Conservation (phyloP, 208 protist genomes). For the Acanthamoeba culbertsoni region DNA sequence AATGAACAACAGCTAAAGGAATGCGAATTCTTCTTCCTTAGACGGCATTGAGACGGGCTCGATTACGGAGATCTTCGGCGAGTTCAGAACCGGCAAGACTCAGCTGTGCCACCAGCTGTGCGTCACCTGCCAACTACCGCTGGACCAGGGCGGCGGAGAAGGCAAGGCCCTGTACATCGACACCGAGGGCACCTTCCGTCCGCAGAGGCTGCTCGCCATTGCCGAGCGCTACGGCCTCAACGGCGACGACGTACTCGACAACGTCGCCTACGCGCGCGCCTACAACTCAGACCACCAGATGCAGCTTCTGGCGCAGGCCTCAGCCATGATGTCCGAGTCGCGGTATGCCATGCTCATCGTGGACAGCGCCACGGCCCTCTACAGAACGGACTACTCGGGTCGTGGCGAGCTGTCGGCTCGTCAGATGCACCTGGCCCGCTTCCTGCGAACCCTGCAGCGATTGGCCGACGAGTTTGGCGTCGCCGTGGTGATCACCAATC, state of each 20-base stretch:
- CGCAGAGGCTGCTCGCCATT: slow-evolving; percentile 88
- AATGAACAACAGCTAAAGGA: too few species aligned
- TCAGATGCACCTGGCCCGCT: slow-evolving; percentile 99
- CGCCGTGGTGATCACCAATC: slow-evolving; percentile 99
- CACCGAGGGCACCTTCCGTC: slow-evolving; percentile 99
- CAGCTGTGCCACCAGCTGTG: slow-evolving; percentile 99
- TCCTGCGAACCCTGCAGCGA: slow-evolving; percentile 95
- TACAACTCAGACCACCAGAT: slow-evolving; percentile 99
- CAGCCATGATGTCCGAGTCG: slow-evolving; percentile 98
- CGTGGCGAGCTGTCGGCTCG: slow-evolving; percentile 96
- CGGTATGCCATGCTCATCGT: slow-evolving; percentile 98
- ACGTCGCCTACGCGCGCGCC: slow-evolving; percentile 98
- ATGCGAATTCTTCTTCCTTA: not conserved
- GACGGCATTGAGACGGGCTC: slow-evolving; percentile 98
- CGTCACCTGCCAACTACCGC: slow-evolving; percentile 96
- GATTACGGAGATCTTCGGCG: slow-evolving; percentile 99
- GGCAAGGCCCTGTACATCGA: slow-evolving; percentile 99
- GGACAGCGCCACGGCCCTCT: slow-evolving; percentile 98
- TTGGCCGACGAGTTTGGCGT: slow-evolving; percentile 98
- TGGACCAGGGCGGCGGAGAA: slow-evolving; percentile 94
- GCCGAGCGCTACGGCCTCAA: slow-evolving; percentile 85
- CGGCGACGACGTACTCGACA: slow-evolving; percentile 97
- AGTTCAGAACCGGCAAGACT: slow-evolving; percentile 99
- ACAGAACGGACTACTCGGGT: slow-evolving; percentile 98
- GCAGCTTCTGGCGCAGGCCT: slow-evolving; percentile 93